Conservation (phyloP, 805 yeast genomes). For the Debaryomyces castellii region DNA sequence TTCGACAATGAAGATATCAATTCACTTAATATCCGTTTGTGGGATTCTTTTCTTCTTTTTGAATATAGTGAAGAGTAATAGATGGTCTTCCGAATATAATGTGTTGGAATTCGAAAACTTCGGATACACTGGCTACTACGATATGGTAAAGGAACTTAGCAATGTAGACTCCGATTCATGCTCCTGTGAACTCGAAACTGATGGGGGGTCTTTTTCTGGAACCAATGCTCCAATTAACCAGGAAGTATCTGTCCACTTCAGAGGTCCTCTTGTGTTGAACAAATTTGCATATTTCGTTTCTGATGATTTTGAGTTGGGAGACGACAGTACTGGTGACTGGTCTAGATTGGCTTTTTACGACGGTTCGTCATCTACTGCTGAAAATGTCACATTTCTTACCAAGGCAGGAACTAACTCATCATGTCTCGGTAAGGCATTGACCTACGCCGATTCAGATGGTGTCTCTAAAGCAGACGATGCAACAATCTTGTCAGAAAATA, state of each 20-base stretch:
- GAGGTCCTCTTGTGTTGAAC: constrained; percentile 67
- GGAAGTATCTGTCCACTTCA: constrained; percentile 72
- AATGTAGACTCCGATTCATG: constrained; percentile 45
- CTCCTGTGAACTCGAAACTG: constrained; percentile 40
- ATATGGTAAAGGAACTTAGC: constrained; percentile 44
- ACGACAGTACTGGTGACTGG: constrained; percentile 48
- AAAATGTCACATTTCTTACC: constrained; percentile 68
- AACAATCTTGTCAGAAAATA: constrained; percentile 49
- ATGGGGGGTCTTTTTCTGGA: constrained; percentile 51
- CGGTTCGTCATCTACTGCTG: constrained; percentile 45
- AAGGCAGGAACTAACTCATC: constrained; percentile 58
- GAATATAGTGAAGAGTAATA: background rate
- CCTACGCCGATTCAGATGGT: constrained; percentile 63
- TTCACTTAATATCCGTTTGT: background rate
- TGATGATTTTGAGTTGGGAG: constrained; percentile 35
- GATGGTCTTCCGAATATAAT: background rate
- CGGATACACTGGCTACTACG: constrained; percentile 56
- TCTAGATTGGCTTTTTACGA: constrained; percentile 60
- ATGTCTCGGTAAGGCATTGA: constrained; percentile 68
- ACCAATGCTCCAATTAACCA: constrained; percentile 64
- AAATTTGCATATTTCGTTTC: constrained; percentile 64
- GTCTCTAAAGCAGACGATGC: constrained; percentile 42
- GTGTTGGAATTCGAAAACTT: constrained; percentile 50
- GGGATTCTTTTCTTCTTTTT: background rate
- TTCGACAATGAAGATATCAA: background rate